Conservation (phyloP, 495 filamentous ascomycete species). For the Aspergillus funiculosus region DNA sequence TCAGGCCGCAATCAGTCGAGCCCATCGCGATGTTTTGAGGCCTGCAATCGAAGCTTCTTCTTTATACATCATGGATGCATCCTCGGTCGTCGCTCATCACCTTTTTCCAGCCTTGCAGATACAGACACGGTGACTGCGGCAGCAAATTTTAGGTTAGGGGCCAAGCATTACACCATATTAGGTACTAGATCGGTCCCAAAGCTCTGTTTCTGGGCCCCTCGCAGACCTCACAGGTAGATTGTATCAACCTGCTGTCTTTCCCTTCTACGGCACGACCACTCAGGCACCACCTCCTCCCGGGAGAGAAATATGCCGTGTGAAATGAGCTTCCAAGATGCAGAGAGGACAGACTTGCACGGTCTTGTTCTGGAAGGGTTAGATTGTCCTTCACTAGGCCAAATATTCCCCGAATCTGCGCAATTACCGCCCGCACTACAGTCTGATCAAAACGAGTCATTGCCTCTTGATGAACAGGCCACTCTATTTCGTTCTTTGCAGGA, state of each 20-base stretch:
- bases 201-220: no score
- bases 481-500: slow-evolving; percentile 12
- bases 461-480: slow-evolving; percentile 6
- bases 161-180: no score
- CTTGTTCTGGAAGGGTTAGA: slow-evolving; percentile 13
- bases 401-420: slow-evolving; percentile 24
- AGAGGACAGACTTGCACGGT: not conserved
- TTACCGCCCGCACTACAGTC: slow-evolving; percentile 17
- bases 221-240: no score
- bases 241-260: no score
- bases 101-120: not conserved
- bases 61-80: no score
- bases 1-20: not conserved
- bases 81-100: no score
- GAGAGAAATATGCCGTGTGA: no score
- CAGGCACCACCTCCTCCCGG: no score
- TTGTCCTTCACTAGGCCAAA: slow-evolving; percentile 22
- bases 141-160: not conserved
- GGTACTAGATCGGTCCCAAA: no score
- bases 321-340: not conserved
- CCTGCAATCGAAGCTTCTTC: not conserved
- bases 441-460: slow-evolving; percentile 11
- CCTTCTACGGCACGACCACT: not conserved
- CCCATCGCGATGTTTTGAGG: not conserved
- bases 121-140: not conserved